Evolutionary conservation across 1,139 yeast species (phyloP), one percentile per base, ranked within the genome.

Genomic region (Hemisphaericaspora xylanilytica): DNA sequence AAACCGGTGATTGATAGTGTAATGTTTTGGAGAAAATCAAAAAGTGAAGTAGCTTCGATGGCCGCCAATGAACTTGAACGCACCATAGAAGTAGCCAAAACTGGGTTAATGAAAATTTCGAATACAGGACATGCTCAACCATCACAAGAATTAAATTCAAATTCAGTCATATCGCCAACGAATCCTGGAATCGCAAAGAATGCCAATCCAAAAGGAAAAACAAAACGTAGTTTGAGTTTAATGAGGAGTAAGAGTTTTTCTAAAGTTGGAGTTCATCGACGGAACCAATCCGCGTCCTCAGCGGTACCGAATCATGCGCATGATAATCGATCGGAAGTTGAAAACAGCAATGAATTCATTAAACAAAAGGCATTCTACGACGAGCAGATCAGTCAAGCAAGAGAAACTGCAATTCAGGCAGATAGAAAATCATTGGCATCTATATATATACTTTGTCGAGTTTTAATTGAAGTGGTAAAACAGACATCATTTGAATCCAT

Each of bases 1-100:
- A 90, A 89, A 53, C 96, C 97, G 0, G 97, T 94, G 3, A 90
- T 94, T 33, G 98, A 94, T 58, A 87, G 96, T 16, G 96, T 92
- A 43, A 90, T 94, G 97, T 90, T 86, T 56, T 92, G 99, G 99
- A 74, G 98, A 43, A 88, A 90, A 58, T 80, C 94, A 4, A 71
- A 92, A 58, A 81, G 94, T 21, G 97, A 90, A 50, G 83, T 86
- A 3, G 89, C 95, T 0, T 74, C 81, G 3, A 70, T 81, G 66
- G 95, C 95, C 0, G 81, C 85, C 2, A 66, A 75, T 8, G 84
- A 80, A 43, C 78, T 77, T 12, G 82, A 77, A 40, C 65, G 68
- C 42, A 67, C 61, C 0, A 38, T 65, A 26, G 44, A 50, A 5
- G 39, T 52, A 8, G 63, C 62, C 11, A 53, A 54, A 38, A 32